Base-by-base conservation (phyloP, 345 rosid species). In the Lepidium aucheri region DNA sequence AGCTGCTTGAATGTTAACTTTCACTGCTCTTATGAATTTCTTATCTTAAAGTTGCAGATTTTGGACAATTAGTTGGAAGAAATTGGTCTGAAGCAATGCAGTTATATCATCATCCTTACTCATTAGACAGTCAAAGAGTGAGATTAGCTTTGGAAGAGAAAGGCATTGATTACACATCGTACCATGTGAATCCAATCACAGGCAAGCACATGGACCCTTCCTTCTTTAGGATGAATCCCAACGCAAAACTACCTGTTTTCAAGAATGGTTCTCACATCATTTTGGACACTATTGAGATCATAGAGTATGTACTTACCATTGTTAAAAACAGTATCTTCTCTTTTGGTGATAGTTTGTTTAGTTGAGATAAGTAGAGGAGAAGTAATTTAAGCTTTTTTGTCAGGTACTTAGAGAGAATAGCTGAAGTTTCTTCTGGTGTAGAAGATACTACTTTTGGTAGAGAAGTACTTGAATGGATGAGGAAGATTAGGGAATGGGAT, bases 61-160 rank as follows among this genome's bases (percentile, higher is more conserved):
- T 8, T 35, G 57, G 68, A 50, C 13, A 32, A 51, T 34, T 40
- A 41, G 6, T 47, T 57, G 6, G 41, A 13, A 12, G 63, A 13
- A 16, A 41, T 30, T 38, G 44, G 69, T 43, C 3, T 62, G 71
- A 60, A 78, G 76, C 55, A 73, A 88, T 93, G 97, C 98, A 90
- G 78, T 84, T 93, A 42, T 90, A 90, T 82, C 97, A 90, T 74
- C 98, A 93, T 74, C 97, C 96, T 4, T 88, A 65, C 67, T 88
- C 97, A 44, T 30, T 88, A 70, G 91, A 93, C 76, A 84, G 96
- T 79, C 97, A 90, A 80, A 87, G 82, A 75, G 94, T 90, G 59
- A 80, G 96, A 63, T 77, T 93, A 30, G 90, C 90, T 58, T 76
- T 86, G 80, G 98, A 93, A 77, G 98, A 93, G 84, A 87, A 86